A percentile compares a stretch with the other conserved stretches of the same genome.
Evolutionary conservation across 208 protist genomes (phyloP).

Genomic region (Trypanosomatidae sp.): DNA sequence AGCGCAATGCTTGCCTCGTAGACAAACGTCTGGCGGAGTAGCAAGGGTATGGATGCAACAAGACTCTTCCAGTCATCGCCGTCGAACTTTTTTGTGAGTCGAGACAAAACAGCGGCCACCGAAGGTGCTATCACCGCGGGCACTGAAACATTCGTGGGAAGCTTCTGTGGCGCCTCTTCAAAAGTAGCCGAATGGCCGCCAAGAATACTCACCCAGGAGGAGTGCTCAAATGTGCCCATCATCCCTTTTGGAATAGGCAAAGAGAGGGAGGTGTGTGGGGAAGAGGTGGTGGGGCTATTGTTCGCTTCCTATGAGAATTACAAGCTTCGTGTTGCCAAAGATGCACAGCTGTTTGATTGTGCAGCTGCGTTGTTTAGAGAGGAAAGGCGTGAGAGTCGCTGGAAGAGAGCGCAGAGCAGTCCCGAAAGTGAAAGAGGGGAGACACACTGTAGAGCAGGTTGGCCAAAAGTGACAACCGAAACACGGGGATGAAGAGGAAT

Average conservation of each 20-base stretch:
- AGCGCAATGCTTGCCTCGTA: conserved; percentile 58
- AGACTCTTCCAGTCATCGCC: conserved; percentile 73
- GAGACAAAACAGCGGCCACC: conserved; percentile 17
- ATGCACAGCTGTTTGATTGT: not conserved
- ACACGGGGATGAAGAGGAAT: not conserved
- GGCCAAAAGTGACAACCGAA: not conserved
- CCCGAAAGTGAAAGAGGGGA: not conserved
- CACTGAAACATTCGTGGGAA: not conserved
- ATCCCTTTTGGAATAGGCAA: not conserved
- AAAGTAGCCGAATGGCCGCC: conserved; percentile 2
- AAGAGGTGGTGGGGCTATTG: not conserved
- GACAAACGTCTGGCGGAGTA: conserved; percentile 55
- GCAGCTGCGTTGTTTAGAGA: not conserved
- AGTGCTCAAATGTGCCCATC: conserved; percentile 12
- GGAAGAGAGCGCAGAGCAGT: not conserved
- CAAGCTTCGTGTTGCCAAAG: not conserved
- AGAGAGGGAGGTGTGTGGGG: not conserved
- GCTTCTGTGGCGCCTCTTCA: conserved; percentile 8
- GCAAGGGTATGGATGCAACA: conserved; percentile 27
- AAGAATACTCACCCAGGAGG: conserved; percentile 18
- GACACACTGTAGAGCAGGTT: not conserved
- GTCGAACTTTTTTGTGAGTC: conserved; percentile 73
- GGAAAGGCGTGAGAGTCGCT: not conserved
- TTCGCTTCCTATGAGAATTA: not conserved
- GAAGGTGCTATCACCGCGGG: not conserved